Evolutionary conservation across 2,329 filamentous ascomycete species (phyloP), one percentile per base, ranked within the genome.

Genomic region (Aspergillus ochraceus): DNA sequence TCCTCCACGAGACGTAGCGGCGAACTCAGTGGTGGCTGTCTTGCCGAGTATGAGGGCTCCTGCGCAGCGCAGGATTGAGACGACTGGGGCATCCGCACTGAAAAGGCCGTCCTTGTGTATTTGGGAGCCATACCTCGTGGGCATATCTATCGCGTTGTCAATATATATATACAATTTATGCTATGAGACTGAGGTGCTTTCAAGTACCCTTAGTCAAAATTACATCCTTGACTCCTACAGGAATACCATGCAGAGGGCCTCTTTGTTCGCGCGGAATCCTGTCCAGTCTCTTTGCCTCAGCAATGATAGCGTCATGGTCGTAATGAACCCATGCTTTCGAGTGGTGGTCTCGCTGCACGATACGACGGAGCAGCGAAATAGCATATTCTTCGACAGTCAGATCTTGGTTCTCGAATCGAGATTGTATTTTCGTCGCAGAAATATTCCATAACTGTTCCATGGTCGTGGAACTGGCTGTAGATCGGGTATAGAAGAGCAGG

Each of bases 181-280:
- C 2, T 5, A 47, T 17, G 10, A 12, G 19, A 14, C n/a, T n/a
- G 22, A 6, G 42, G n/a, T 22, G 24, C 22, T 6, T 30, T 19
- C 19, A 26, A 17, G 5, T 29, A 80, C 81, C 81, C 70, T 83
- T 83, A 0, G 81, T 87, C 65, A 78, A 79, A 63, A 87, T 84
- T 2, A 87, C 77, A 74, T 88, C 86, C 67, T 88, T 88, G 11
- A 88, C 77, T 0, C 77, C 86, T n/a, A 88, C 72, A 0, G 83
- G 79, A 6, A 88, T 69, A 1, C 85, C 85, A 65, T 87, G 84
- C 0, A 88, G 70, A 0, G 82, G 83, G 0, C 85, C 84, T 57
- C 85, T 75, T 57, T 83, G 63, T 1, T 77, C 74, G 0, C 63
- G 49, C 0, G 84, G 81, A 2, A 86, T 63, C 24, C 72, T 62